A percentile compares a stretch with the other conserved stretches of the same genome.
phyloP scores from a whole-genome alignment of 2,329 filamentous ascomycete genomes.

The Colletotrichum sp. region DNA sequence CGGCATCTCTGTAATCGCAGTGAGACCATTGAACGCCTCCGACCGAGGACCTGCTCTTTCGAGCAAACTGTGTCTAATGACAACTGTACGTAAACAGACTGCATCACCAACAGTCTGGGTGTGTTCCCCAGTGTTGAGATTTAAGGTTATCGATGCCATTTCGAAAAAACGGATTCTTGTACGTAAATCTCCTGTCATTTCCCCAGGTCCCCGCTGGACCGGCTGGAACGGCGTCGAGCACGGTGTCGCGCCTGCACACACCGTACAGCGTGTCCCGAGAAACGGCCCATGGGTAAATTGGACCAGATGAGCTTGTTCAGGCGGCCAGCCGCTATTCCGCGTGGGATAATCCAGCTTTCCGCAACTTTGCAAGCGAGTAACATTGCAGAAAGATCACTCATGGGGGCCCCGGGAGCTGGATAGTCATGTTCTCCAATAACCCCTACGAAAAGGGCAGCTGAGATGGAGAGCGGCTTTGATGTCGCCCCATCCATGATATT shows the following conservation, averaged over 20 bases:
- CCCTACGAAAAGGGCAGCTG: not conserved
- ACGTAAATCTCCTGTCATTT: conserved; percentile 6
- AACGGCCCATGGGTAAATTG: not conserved
- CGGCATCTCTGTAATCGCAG: not conserved
- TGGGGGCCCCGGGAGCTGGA: not conserved
- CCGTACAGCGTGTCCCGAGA: not conserved
- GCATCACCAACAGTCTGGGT: not conserved
- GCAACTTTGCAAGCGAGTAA: not conserved
- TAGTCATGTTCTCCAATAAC: not conserved
- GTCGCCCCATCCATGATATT: conserved; percentile 2
- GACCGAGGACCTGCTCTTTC: not conserved
- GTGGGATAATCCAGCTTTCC: not conserved
- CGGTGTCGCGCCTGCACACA: not conserved
- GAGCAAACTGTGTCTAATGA: not conserved
- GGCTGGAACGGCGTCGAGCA: not conserved
- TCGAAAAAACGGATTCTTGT: not conserved
- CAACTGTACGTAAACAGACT: not conserved
- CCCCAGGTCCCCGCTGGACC: not conserved
- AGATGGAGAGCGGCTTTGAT: not conserved
- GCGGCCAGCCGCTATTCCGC: not conserved
- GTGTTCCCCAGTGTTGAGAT: not conserved
- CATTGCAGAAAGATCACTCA: not conserved
- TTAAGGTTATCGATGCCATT: conserved; percentile 8
- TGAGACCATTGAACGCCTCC: not conserved
- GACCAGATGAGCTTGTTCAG: not conserved